Evolutionary conservation across 306 rosid genomes (phyloP), one percentile per base, ranked within the genome.

Genomic region (Medicago arabica): DNA sequence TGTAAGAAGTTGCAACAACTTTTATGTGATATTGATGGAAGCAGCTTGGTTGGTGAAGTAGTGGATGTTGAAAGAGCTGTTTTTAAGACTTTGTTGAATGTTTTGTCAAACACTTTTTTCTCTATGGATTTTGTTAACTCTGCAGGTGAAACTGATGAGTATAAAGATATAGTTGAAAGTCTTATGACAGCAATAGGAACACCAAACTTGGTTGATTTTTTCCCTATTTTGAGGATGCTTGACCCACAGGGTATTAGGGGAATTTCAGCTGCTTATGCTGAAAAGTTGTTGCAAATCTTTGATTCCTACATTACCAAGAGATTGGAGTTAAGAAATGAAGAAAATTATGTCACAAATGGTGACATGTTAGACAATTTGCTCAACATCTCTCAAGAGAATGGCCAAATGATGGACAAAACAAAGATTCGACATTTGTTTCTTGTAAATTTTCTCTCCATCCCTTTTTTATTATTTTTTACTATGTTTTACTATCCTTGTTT

Each of bases 241-340:
- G 92, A 86, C 28, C 87, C 84, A 14, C 84, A 81, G 23, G 89
- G 89, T 1, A 53, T 75, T 2, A 78, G 62, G n/a, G 21, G 54
- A 5, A 39, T 51, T 0, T 38, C 81, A 47, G 14, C 63, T 58
- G 23, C 36, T 58, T 58, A 58, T 58, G 36, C 19, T 21, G 63
- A 58, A 58, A 58, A 58, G 8, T 21, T 58, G 38, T 21, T 58
- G n/a, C 63, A 58, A 21, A 58, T 58, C 1, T 21, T 58, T 58
- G 63, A 58, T 58, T 58, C 63, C 0, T 58, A 58, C 23, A 58
- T 13, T 23, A 58, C 2, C 38, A 21, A 58, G 23, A 58, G 63
- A 23, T 58, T 58, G 16, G 15, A 58, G 63, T 58, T 58, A 58
- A 58, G 63, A 58, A 1, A 23, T 5, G 36, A 8, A 1, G 15